Evolutionary conservation across 2,329 filamentous ascomycete genomes (phyloP), one percentile per base, ranked within the genome.

Genomic region (Ophiocordyceps unilateralis): DNA sequence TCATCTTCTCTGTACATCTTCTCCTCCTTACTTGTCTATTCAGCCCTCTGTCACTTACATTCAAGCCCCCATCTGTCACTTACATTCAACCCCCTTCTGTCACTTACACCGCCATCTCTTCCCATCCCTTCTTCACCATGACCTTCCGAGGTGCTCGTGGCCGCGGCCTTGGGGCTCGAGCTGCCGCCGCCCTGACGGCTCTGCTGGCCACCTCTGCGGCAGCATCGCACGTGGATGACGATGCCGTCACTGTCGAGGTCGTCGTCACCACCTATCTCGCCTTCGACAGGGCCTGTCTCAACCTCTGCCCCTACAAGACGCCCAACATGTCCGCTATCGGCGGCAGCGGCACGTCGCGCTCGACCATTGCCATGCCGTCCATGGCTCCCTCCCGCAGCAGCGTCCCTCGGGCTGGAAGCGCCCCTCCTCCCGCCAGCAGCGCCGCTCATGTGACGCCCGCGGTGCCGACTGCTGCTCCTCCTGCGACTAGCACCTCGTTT

Each of bases 201-300:
- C 32, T 34, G 5, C 15, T 34, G 5, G 32, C 32, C 7, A 7
- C 32, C 15, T 6, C 32, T 5, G 15, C n/a, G 15, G 15, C 32
- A 2, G 32, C 32, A 17, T 4, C 15, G 15, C 32, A 1, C 15
- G 4, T 11, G 26, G 26, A 44, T 28, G 28, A 46, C 21, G 43
- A 45, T 21, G 17, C 30, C 17, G 14, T 44, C 28, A 51, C 49
- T 5, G 45, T 49, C 21, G 45, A 48, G 41, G 45, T 51, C 19
- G 40, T 46, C 17, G 41, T 48, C 30, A 51, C 49, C 3, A 47
- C 44, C 1, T 51, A 47, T 28, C 32, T 49, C 14, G 43, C 46
- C 2, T 43, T 47, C n/a, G 45, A 43, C 24, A 39, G 41, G 26
- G 20, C 20, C n/a, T 51, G 49, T 40, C 12, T 10, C 22, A 44